Evolutionary conservation across 768 basidiomycete genomes (phyloP), one percentile per base, ranked within the genome.

Genomic region (Pleurotus eryngii): DNA sequence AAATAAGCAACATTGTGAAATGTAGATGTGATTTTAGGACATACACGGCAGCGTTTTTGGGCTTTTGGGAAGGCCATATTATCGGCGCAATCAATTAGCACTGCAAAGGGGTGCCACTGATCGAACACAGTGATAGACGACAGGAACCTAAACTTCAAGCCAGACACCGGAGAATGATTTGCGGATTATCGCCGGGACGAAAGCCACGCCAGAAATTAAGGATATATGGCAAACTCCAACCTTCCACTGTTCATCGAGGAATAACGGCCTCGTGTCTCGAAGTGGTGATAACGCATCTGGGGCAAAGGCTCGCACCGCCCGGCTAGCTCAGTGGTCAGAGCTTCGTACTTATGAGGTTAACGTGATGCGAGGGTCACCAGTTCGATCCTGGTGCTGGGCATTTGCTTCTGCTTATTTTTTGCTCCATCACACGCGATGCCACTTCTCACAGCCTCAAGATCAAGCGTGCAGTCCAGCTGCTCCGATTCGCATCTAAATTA

Each of bases 281-380:
- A 35, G 1, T 35, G 3, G 30, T 1, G 9, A 35, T 35, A 35
- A 9, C 8, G 30, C 30, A 11, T 35, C 30, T 2, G 30, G 3
- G 30, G 8, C 9, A 26, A 42, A 14, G 2, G 2, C 20, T 12
- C 38, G 14, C 20, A 42, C 24, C 37, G 51, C 51, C 51, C 51
- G 51, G 39, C 51, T 54, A 54, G 51, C 51, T 54, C 51, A 54
- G 51, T 54, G 51, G 51, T 54, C 51, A 54, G 51, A 54, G 51
- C 51, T 54, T 54, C 51, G 51, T 54, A 54, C 51, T 54, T 54
- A 54, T 54, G 51, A 35, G 51, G 51, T 40, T 54, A 54, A 37
- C 35, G 51, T 54, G 22, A 54, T 54, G 51, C 51, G 51, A 54
- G 51, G 51, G 51, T 54, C 51, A 54, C 51, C 51, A 54, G 51